Conservation (phyloP, 371 early-diverging fungal species). For the Apophysomyces variabilis region DNA sequence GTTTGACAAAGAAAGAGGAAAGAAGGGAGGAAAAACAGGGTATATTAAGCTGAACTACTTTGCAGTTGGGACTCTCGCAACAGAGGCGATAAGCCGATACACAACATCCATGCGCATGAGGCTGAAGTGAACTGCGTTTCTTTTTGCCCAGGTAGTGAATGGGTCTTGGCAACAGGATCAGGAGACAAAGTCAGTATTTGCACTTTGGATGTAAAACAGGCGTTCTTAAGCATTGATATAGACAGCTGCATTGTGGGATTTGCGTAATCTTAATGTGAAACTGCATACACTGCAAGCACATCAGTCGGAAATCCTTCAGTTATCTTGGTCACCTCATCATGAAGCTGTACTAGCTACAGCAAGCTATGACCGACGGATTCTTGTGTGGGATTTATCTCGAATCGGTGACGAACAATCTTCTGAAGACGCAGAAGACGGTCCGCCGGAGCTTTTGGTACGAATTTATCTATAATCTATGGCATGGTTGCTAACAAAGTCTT, state of each 20-base stretch:
- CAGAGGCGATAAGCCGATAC: conserved; percentile 63
- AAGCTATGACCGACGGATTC: conserved; percentile 90
- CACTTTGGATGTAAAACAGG: not conserved
- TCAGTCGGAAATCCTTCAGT: conserved; percentile 91
- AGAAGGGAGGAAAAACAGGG: not conserved
- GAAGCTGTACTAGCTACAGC: conserved; percentile 94
- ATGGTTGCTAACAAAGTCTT: not conserved
- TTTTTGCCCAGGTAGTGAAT: conserved; percentile 91
- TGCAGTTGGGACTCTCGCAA: conserved; percentile 75
- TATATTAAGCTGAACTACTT: conserved; percentile 4
- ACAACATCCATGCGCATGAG: conserved; percentile 86
- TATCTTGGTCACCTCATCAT: conserved; percentile 97
- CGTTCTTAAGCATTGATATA: conserved; percentile 19
- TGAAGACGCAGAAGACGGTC: conserved; percentile 97
- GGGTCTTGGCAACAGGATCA: conserved; percentile 93
- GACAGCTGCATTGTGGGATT: conserved; percentile 96
- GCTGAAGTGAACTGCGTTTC: conserved; percentile 95
- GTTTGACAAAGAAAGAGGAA: conserved; percentile 16
- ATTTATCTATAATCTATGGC: not conserved
- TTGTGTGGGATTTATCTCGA: conserved; percentile 95
- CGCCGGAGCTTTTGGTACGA: conserved; percentile 93
- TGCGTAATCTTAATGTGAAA: conserved; percentile 83
- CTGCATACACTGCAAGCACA: conserved; percentile 89
- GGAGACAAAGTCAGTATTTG: conserved; percentile 75
- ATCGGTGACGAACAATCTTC: conserved; percentile 91